Percentiles rank a stretch among this genome's conserved stretches.
phyloP scores from a whole-genome alignment of 345 rosid genomes.

The Rhodomyrtus tomentosa region DNA sequence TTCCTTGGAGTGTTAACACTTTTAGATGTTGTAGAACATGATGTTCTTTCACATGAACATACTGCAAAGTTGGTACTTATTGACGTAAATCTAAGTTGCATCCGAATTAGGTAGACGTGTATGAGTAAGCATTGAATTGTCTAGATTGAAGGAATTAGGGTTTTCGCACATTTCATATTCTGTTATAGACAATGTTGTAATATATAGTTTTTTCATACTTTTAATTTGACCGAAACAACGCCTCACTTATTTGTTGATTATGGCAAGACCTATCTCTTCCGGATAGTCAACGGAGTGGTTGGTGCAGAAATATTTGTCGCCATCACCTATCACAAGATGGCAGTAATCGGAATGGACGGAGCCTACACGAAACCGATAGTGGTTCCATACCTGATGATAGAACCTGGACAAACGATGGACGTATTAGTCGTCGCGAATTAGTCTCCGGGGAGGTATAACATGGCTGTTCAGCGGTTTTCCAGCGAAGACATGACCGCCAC shows the following conservation, averaged over 20 bases:
- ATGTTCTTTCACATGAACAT: too few species aligned
- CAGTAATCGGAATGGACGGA: conserved; percentile 16
- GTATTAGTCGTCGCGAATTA: not conserved
- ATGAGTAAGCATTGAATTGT: not conserved
- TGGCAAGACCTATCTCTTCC: conserved; percentile 19
- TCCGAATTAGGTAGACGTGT: not conserved
- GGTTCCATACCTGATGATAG: not conserved
- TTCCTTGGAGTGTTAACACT: not conserved
- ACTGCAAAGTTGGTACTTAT: not conserved
- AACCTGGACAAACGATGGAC: conserved; percentile 24
- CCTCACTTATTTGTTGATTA: not conserved
- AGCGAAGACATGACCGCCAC: not conserved
- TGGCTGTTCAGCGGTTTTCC: not conserved
- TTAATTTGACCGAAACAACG: not conserved
- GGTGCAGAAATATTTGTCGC: conserved; percentile 14
- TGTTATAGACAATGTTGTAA: not conserved
- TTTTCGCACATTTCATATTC: not conserved
- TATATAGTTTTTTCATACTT: not conserved
- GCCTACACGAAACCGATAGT: conserved; percentile 15
- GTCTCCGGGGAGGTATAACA: not conserved
- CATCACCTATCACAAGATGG: conserved; percentile 14
- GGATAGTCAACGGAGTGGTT: conserved; percentile 17
- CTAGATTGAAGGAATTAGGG: not conserved
- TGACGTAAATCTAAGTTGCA: not conserved
- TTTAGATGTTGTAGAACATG: too few species aligned